Evolutionary conservation across 2,329 filamentous ascomycete species (phyloP), one percentile per base, ranked within the genome.

Genomic region (Whalleya microplaca): DNA sequence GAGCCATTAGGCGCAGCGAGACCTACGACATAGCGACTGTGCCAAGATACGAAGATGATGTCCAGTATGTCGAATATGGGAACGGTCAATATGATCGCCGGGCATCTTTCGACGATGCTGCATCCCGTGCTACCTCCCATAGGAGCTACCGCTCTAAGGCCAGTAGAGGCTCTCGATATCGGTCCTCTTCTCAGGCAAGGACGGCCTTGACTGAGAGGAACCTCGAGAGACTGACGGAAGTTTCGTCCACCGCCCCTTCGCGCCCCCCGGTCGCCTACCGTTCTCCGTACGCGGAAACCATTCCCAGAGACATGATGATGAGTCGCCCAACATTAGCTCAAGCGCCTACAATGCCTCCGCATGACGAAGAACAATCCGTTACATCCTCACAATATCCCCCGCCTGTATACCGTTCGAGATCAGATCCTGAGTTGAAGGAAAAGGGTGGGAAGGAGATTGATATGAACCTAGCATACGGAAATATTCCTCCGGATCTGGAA

Each of bases 381-480:
- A 53, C 48, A n/a, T n/a, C 54, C 19, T 53, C 59, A n/a, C 41
- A 40, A 43, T 54, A 59, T n/a, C 45, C 21, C 21, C 29, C 51
- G 23, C 45, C 50, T 52, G 67, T 67, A 21, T 72, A 73, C 45
- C 78, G 74, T 16, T 68, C 72, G 27, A 59, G 65, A 21, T 80
- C 80, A 6, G 75, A 80, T 19, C 72, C 76, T 1, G 68, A 75
- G 9, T 61, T 78, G 19, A 65, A 66, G 21, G 57, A 61, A 56
- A 63, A 63, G 45, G 59, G 23, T 41, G 19, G 58, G 47, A 58
- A 82, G 64, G 79, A 86, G 53, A 87, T 96, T 65, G 94, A 97
- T 69, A 92, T 96, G 90, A 83, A 96, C 70, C 80, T 98, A 7
- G 94, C 94, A 7, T 98, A 97, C 68, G 94, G 94, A 57, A 87